Evolutionary conservation across 331 rosid species (phyloP), one percentile per base, ranked within the genome.

Genomic region (Pyrus hybrid): DNA sequence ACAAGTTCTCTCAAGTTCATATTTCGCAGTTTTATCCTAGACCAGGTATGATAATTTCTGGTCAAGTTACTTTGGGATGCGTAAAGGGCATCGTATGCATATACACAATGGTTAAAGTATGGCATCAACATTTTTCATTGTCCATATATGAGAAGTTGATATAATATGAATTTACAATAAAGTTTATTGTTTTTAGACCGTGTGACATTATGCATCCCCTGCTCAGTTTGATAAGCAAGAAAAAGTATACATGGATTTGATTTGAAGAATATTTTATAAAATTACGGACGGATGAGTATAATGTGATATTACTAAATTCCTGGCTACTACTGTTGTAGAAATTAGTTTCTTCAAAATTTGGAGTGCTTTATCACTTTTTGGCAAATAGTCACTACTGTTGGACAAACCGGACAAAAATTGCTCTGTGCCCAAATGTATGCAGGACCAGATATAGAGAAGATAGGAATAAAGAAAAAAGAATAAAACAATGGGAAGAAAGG

Each of bases 1-100:
- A 92, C 91, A 85, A 89, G 82, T 83, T 95, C 54, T 47, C 97
- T 60, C 99, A 95, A 86, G 93, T 95, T 84, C 99, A 95, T 80
- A 92, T 95, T 79, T 95, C 97, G 45, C 99, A 95, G 79, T 95
- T 95, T 83, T 95, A 95, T 86, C 97, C 99, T 75, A 96, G 99
- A 76, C 97, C 99, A 77, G 97, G 99, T 90, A 81, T 47, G 73
- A 6, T 16, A 35, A 45, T 30, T 4, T 71, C n/a, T 63, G 26
- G 25, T n/a, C 6, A 47, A 5, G 20, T 49, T 47, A 16, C 9
- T 7, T 16, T 7, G 5, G 68, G 41, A 3, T 14, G 22, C 21
- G 10, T 26, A 26, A 63, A 2, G 68, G 20, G 41, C 37, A 9
- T 51, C 0, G 3, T 63, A 17, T 17, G 37, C 37, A 63, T 8